phyloP scores from a whole-genome alignment of 192 early-diverging fungal species.

The Podila clonocystis region DNA sequence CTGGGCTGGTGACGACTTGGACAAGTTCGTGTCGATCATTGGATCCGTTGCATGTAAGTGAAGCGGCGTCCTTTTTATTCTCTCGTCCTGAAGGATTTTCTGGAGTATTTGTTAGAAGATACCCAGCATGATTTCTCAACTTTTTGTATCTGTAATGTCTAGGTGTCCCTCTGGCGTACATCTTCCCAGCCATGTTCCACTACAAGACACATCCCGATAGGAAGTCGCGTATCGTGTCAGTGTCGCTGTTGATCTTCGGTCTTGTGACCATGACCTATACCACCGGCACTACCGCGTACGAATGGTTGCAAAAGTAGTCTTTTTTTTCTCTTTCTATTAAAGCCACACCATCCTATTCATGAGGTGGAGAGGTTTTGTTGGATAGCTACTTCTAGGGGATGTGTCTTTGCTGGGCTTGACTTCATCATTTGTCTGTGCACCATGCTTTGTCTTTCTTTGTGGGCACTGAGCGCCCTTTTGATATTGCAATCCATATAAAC shows the following conservation, averaged over 20 bases:
- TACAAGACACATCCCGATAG: conserved; percentile 66
- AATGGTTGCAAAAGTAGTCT: conserved; percentile 53
- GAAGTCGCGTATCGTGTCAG: conserved; percentile 63
- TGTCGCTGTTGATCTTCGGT: conserved; percentile 73
- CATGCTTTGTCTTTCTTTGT: no score
- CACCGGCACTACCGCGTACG: conserved; percentile 76
- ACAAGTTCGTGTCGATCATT: conserved; percentile 77
- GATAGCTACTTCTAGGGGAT: no score
- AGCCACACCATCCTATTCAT: no score
- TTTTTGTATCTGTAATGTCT: background rate
- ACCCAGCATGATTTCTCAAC: background rate
- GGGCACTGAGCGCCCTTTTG: no score
- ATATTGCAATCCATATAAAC: no score
- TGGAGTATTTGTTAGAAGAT: background rate
- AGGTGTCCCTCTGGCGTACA: conserved; percentile 78
- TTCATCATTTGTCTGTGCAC: no score
- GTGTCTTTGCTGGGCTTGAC: no score
- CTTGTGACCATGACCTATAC: conserved; percentile 80
- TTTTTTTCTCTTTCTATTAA: no score
- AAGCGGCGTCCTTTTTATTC: conserved; percentile 1
- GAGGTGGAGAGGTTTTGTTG: no score
- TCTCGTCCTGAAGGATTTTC: background rate
- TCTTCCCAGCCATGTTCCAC: conserved; percentile 91
- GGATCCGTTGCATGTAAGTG: conserved; percentile 49
- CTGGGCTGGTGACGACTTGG: conserved; percentile 77